Base-by-base conservation (phyloP, 768 basidiomycete species). In the Phlebiopsis gigantea region DNA sequence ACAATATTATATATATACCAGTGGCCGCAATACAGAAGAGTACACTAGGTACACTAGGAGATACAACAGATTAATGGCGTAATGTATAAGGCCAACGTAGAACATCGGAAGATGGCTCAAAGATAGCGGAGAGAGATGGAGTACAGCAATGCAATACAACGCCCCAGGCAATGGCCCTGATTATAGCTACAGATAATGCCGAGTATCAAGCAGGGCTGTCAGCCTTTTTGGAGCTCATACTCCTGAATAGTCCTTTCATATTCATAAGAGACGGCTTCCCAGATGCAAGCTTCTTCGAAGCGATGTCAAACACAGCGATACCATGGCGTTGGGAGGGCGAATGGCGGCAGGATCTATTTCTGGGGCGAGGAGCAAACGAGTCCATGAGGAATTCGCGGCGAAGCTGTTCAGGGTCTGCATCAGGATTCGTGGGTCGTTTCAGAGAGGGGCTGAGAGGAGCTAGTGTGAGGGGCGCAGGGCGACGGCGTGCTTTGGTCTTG, bases 381-480 rank as follows among this genome's bases (percentile, higher is more conserved):
- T 71, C 65, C 15, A 72, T 70, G 59, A 79, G 57, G 53, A 81
- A 81, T 45, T 76, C 76, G 60, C 51, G 65, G 45, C 69, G 71
- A 56, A 72, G 68, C 19, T 63, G 65, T 12, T 69, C 69, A 2
- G 63, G 47, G 56, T 77, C 76, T 19, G 72, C 57, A 9, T 51
- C 50, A 0, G 72, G 72, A 60, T 75, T 71, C 39, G 66, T 66
- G 10, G 71, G 69, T 39, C 66, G 68, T 45, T 73, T 72, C 53
- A 45, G 56, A 8, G 62, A 62, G 0, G 69, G 72, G 60, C 64
- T 66, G 8, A 68, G 69, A 5, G 68, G 73, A 8, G 60, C 63
- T 44, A 79, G 70, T 31, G 67, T 72, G 59, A 79, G 70, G 0
- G 78, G 78, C 2, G 75, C 70, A 14, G 78, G 78, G 0, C 77